Percentiles rank a stretch among this genome's conserved stretches.
Conservation (phyloP, 2,329 filamentous ascomycete genomes). For the Hyphodiscus sp. region DNA sequence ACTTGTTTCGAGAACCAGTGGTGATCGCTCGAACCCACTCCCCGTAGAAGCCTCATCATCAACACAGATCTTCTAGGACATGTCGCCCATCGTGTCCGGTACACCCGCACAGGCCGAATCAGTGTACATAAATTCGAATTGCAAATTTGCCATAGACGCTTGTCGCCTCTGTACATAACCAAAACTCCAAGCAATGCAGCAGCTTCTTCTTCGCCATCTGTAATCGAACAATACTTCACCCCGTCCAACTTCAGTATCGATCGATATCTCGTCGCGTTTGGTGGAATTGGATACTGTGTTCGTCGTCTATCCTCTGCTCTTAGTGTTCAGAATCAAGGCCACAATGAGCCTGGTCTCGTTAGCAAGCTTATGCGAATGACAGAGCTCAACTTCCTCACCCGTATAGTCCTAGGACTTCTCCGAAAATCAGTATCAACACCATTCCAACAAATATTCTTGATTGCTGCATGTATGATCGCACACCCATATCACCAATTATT, state of each 20-base stretch:
- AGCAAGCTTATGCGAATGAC: slow-evolving; percentile 5
- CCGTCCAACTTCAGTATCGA: not conserved
- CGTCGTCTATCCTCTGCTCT: slow-evolving; percentile 35
- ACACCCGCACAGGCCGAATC: not conserved
- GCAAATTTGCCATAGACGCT: slow-evolving; percentile 9
- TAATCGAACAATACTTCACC: slow-evolving; percentile 24
- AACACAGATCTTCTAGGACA: not conserved
- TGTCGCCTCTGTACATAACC: slow-evolving; percentile 23
- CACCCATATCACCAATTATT: slow-evolving; percentile 88
- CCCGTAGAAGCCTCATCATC: not conserved
- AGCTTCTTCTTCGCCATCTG: slow-evolving; percentile 8
- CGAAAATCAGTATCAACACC: slow-evolving; percentile 98
- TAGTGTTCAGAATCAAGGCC: slow-evolving; percentile 86
- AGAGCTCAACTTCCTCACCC: slow-evolving; percentile 56
- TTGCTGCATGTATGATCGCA: slow-evolving; percentile 93
- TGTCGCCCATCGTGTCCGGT: not conserved
- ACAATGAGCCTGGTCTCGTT: slow-evolving; percentile 67
- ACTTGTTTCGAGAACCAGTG: not conserved
- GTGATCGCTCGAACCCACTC: not conserved
- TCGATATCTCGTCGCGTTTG: not conserved
- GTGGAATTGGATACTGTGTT: not conserved
- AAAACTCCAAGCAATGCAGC: slow-evolving; percentile 29
- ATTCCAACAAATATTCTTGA: slow-evolving; percentile 96
- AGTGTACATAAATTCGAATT: slow-evolving; percentile 19
- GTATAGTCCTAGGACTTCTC: slow-evolving; percentile 93